A percentile compares a stretch with the other conserved stretches of the same genome.
These are phyloP conservation scores for Aureobasidium sp. DNA, from an alignment of 2,329 filamentous ascomycete species.

Conservation along the genomic window DNA sequence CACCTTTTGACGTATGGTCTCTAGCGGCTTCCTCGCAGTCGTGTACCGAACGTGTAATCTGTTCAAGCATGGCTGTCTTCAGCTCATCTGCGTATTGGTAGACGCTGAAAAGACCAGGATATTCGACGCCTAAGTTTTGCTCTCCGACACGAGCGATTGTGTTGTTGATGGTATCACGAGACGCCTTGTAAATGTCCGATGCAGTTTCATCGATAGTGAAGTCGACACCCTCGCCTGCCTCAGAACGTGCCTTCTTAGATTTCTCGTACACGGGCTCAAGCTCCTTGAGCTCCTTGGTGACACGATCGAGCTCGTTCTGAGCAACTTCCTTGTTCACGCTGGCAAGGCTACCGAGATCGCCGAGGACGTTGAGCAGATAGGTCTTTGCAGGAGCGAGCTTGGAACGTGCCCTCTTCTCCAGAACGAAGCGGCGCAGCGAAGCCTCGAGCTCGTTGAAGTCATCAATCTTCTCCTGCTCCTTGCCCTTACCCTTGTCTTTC, in stretches of 20 bases:
- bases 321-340: constrained; percentile 83
- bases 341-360: constrained; percentile 77
- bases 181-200: constrained; percentile 77
- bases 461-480: constrained; percentile 66
- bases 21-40: constrained; percentile 83
- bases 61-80: constrained; percentile 83
- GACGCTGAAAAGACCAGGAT: constrained; percentile 75
- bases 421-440: constrained; percentile 82
- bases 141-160: constrained; percentile 73
- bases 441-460: constrained; percentile 89
- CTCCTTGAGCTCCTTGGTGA: constrained; percentile 70
- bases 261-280: constrained; percentile 81
- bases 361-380: constrained; percentile 87
- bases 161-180: constrained; percentile 64
- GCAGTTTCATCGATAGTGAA: constrained; percentile 77
- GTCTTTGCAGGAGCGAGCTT: constrained; percentile 94
- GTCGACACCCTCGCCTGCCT: constrained; percentile 77
- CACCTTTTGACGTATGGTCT: constrained; percentile 66
- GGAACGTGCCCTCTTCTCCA: constrained; percentile 90
- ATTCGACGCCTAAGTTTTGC: constrained; percentile 71
- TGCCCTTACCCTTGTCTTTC: constrained; percentile 69
- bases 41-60: constrained; percentile 72
- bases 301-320: constrained; percentile 73
- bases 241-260: constrained; percentile 69
- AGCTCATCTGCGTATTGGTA: constrained; percentile 93